Percentiles rank a stretch among this genome's conserved stretches.
These are phyloP conservation scores for California macrophylla DNA, from an alignment of 441 rosid genomes.

Conservation along the genomic window DNA sequence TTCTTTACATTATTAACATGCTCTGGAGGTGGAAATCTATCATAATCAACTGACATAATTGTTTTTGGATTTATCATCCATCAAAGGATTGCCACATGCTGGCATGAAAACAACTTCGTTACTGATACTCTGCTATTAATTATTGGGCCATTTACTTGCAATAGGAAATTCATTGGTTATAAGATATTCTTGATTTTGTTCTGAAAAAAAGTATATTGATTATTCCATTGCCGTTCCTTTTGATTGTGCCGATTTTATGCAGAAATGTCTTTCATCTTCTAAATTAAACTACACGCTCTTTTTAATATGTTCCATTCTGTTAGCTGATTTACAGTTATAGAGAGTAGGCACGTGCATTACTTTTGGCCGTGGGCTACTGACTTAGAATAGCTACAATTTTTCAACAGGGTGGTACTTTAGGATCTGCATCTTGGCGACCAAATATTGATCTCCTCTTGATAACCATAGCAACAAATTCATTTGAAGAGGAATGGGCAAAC, in stretches of 20 bases:
- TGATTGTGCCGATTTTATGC: too few species aligned
- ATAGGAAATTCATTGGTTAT: neutral
- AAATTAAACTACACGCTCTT: neutral
- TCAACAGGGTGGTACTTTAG: constrained; percentile 55
- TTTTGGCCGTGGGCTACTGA: neutral
- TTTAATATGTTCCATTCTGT: neutral
- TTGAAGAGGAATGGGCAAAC: constrained; percentile 43
- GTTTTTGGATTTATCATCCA: neutral
- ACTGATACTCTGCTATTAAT: neutral
- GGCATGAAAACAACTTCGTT: neutral
- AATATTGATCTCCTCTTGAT: constrained; percentile 51
- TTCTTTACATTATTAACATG: neutral
- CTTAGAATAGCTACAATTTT: constrained; percentile 1
- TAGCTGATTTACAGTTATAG: neutral
- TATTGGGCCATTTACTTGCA: neutral
- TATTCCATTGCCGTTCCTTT: neutral
- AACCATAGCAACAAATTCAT: constrained; percentile 40
- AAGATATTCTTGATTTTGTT: neutral
- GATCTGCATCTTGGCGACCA: constrained; percentile 58
- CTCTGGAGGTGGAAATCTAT: neutral
- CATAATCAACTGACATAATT: neutral
- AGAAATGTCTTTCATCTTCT: neutral
- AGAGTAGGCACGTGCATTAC: neutral
- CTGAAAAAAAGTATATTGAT: neutral
- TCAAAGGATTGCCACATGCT: neutral